These are phyloP conservation scores for Oidium heveae DNA, from an alignment of 2,329 filamentous ascomycete genomes.

Conservation along the genomic window DNA sequence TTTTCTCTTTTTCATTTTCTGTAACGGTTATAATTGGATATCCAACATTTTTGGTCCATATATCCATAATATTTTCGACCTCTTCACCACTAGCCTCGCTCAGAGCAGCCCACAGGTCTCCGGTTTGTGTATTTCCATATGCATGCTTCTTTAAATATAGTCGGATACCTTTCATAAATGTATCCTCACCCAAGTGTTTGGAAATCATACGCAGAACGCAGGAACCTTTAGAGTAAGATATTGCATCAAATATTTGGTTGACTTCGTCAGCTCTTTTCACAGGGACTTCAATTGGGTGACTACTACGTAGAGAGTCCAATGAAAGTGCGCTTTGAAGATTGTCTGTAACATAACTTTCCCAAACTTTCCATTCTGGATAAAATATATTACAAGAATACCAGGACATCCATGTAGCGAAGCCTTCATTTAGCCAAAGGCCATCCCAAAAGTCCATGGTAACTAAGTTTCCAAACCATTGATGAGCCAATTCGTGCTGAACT, in stretches of 20 bases:
- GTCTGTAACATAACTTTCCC: constrained; percentile 85
- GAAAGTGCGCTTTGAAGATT: constrained; percentile 71
- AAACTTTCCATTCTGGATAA: constrained; percentile 92
- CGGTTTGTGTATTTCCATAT: constrained; percentile 83
- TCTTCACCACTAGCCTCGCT: constrained; percentile 78
- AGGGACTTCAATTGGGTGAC: constrained; percentile 87
- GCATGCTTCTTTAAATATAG: constrained; percentile 86
- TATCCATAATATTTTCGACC: constrained; percentile 71
- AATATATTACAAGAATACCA: constrained; percentile 58
- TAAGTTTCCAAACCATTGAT: constrained; percentile 95
- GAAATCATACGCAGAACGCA: constrained; percentile 95
- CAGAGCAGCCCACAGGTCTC: constrained; percentile 73
- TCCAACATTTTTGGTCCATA: constrained; percentile 92
- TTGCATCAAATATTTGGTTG: constrained; percentile 95
- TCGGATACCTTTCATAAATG: constrained; percentile 77
- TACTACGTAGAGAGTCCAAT: constrained; percentile 77
- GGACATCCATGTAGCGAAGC: constrained; percentile 61
- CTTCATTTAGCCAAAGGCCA: constrained; percentile 86
- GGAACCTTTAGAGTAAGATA: constrained; percentile 91
- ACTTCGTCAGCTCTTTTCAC: constrained; percentile 90
- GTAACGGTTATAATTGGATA: constrained; percentile 78
- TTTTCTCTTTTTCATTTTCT: constrained; percentile 41
- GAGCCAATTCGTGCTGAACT: constrained; percentile 87
- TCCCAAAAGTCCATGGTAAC: constrained; percentile 99
- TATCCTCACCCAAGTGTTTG: constrained; percentile 76